A percentile compares a stretch with the other conserved stretches of the same genome.
These are phyloP conservation scores for Alternaria tenuissima DNA, from an alignment of 2,329 filamentous ascomycete genomes.

Conservation along the genomic window DNA sequence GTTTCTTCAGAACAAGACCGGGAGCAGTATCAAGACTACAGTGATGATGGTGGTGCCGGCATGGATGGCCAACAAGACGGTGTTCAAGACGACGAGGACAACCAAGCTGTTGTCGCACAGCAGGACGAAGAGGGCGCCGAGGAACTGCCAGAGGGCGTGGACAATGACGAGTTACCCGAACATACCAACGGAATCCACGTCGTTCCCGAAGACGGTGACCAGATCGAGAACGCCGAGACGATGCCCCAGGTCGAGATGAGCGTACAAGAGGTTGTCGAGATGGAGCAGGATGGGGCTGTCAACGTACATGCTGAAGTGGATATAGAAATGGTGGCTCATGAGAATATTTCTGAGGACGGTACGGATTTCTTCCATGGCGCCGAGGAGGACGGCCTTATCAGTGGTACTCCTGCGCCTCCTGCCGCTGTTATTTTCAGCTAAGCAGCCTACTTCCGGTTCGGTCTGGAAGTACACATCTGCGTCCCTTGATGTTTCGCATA, in stretches of 20 bases:
- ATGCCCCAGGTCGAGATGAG: background rate
- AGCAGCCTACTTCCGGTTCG: background rate
- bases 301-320: background rate
- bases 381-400: background rate
- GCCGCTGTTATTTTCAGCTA: background rate
- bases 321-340: background rate
- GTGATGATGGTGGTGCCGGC: background rate
- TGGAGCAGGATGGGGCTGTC: background rate
- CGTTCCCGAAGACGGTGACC: background rate
- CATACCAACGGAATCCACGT: background rate
- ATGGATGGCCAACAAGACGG: background rate
- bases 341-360: background rate
- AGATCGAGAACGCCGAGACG: background rate
- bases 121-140: background rate
- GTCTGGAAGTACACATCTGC: background rate
- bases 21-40: slow-evolving; percentile 3
- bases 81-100: background rate
- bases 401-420: background rate
- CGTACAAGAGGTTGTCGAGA: background rate
- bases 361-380: background rate
- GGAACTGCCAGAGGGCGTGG: background rate
- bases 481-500: background rate
- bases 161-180: background rate
- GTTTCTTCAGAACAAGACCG: slow-evolving; percentile 6
- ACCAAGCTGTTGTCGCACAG: background rate